These are phyloP conservation scores for Macadamia tetraphylla DNA, from an alignment of 164 flowering plant genomes.

Conservation along the genomic window DNA sequence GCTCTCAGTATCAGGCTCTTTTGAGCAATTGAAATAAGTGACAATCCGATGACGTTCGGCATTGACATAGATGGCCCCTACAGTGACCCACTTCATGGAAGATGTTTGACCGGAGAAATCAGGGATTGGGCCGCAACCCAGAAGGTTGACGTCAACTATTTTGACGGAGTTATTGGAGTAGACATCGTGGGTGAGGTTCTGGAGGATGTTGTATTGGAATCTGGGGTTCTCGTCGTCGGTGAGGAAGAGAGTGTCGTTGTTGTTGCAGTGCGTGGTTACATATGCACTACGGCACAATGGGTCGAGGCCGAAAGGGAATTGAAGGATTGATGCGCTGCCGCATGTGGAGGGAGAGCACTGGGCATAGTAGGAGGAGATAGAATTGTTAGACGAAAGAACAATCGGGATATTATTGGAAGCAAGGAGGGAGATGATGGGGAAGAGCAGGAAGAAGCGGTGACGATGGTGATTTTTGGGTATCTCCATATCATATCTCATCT, in stretches of 20 bases:
- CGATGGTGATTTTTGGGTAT: too few species aligned
- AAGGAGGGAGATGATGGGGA: too few species aligned
- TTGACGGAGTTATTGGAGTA: background rate
- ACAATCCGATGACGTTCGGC: background rate
- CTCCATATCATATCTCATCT: too few species aligned
- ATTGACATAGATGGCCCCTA: background rate
- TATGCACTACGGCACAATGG: background rate
- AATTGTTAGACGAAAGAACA: too few species aligned
- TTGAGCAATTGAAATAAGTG: slow-evolving; percentile 7
- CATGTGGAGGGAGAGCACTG: slow-evolving; percentile 6
- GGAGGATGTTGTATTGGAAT: background rate
- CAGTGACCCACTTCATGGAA: background rate
- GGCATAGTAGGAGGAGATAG: slow-evolving; percentile 5
- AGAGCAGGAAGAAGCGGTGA: too few species aligned
- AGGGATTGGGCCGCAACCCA: slow-evolving; percentile 1
- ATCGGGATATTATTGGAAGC: too few species aligned
- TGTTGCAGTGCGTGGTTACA: slow-evolving; percentile 2
- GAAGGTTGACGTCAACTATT: slow-evolving; percentile 1
- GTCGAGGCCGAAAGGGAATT: slow-evolving; percentile 1
- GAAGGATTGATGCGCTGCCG: background rate
- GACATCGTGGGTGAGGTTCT: background rate
- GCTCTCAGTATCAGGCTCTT: background rate
- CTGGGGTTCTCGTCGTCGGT: background rate
- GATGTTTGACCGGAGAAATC: background rate
- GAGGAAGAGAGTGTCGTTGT: slow-evolving; percentile 1